Evolutionary conservation across 164 flowering plant genomes (phyloP).

Genomic region (Chimonanthus praecox): DNA sequence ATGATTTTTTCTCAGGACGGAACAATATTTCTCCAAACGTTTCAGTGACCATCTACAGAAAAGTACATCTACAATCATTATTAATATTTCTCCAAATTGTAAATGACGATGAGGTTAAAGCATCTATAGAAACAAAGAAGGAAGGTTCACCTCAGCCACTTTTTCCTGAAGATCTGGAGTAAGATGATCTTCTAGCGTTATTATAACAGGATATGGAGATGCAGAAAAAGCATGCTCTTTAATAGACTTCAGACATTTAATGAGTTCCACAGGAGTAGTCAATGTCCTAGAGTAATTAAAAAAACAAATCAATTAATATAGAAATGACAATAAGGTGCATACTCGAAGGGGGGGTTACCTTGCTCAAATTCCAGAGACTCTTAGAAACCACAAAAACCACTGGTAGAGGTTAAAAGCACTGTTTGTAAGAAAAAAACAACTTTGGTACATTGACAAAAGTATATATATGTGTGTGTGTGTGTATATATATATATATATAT

Average conservation of each 20-base stretch:
- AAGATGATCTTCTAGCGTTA: constrained; percentile 76
- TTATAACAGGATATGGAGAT: constrained; percentile 69
- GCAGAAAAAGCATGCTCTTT: constrained; percentile 50
- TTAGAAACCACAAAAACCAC: not conserved
- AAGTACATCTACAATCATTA: not conserved
- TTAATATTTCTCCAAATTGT: not conserved
- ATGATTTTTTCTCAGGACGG: constrained; percentile 42
- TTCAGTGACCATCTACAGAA: constrained; percentile 52
- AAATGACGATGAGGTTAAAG: not conserved
- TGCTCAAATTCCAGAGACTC: not conserved
- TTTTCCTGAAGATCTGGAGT: constrained; percentile 65
- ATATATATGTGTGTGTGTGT: no score
- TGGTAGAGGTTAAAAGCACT: not conserved
- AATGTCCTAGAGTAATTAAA: constrained; percentile 40
- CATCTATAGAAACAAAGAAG: not conserved
- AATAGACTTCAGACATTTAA: constrained; percentile 65
- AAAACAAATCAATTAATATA: not conserved
- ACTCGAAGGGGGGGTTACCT: not conserved
- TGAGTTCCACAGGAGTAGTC: constrained; percentile 57
- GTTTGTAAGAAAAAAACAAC: no score
- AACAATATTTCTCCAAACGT: constrained; percentile 65
- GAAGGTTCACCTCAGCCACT: constrained; percentile 55
- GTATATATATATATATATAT: no score
- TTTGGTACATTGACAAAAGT: no score
- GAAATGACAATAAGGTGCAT: not conserved